Evolutionary conservation across 257 asterid species (phyloP).

Genomic region (Nicotiana knightiana): DNA sequence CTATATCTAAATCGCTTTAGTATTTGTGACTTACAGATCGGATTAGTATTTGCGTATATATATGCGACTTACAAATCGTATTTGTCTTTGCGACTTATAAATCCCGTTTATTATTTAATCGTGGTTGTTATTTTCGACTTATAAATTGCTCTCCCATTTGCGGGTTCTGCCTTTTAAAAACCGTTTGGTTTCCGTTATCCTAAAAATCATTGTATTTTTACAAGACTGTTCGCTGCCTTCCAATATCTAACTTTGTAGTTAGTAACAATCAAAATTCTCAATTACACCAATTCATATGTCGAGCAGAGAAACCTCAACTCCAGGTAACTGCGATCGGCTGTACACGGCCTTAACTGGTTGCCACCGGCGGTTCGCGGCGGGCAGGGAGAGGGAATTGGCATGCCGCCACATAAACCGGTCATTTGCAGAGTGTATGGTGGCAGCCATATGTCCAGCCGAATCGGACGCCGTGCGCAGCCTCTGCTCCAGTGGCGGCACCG

Average conservation of each 20-base stretch:
- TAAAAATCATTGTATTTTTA: no score
- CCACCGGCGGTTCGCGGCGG: conserved; percentile 67
- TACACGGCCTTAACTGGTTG: conserved; percentile 56
- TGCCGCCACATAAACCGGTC: conserved; percentile 84
- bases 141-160: no score
- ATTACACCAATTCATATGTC: neutral
- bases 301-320: neutral
- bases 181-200: no score
- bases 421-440: conserved; percentile 70
- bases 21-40: no score
- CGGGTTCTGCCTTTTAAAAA: no score
- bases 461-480: conserved; percentile 68
- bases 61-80: no score
- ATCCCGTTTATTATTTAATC: no score
- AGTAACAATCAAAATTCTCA: neutral
- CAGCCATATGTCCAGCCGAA: conserved; percentile 59
- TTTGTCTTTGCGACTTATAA: no score
- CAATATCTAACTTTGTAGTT: neutral
- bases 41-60: no score
- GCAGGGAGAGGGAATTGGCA: conserved; percentile 55
- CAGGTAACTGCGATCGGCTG: conserved; percentile 47
- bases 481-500: conserved; percentile 87
- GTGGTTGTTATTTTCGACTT: no score
- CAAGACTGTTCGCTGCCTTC: neutral
- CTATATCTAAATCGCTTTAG: no score